Percentiles rank a stretch among this genome's conserved stretches.
Conservation (phyloP, 1,139 yeast species). For the Lipomyces yarrowii region DNA sequence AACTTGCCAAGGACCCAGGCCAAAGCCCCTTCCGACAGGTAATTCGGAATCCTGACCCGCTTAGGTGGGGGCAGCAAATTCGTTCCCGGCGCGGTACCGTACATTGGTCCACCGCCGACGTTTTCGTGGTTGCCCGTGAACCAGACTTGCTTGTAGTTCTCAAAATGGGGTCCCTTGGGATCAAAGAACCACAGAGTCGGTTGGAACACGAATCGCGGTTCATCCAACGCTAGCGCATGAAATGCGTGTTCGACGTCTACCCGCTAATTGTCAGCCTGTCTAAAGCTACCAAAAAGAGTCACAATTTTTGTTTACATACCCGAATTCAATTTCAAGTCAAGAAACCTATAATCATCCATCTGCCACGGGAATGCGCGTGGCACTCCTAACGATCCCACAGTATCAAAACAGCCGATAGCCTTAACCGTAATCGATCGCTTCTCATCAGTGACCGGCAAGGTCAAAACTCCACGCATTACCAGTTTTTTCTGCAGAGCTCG, state of each 20-base stretch:
- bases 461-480: background rate
- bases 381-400: constrained; percentile 25
- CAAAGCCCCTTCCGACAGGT: background rate
- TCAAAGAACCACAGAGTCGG: constrained; percentile 23
- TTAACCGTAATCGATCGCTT: constrained; percentile 1
- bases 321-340: constrained; percentile 10
- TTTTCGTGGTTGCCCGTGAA: constrained; percentile 22
- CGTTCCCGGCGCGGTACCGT: background rate
- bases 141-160: constrained; percentile 26
- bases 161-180: background rate
- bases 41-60: background rate
- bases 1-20: constrained; percentile 3
- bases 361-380: constrained; percentile 3
- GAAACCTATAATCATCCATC: constrained; percentile 8
- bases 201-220: constrained; percentile 11
- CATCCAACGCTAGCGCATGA: constrained; percentile 24
- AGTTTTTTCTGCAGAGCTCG: background rate
- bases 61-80: constrained; percentile 7
- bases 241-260: constrained; percentile 22
- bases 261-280: background rate
- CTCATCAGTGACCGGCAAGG: background rate
- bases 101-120: constrained; percentile 26
- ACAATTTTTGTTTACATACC: constrained; percentile 5
- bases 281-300: background rate
- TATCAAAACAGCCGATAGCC: constrained; percentile 27